Evolutionary conservation across 495 filamentous ascomycete species (phyloP).

Genomic region (Penicillium cinerascens): DNA sequence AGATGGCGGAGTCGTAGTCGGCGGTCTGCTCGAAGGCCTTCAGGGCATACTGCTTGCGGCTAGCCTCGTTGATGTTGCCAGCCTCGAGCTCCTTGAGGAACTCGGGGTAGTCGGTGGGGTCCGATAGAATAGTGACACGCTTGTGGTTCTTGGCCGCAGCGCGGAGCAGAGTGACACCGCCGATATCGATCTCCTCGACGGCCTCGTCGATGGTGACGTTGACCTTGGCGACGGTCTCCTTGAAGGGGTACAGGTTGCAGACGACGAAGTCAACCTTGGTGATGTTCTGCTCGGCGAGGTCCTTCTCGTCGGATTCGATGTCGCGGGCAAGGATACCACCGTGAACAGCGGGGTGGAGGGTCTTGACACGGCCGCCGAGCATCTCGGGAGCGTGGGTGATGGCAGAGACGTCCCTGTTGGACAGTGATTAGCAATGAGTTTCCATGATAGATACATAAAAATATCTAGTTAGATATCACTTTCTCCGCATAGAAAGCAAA

Average conservation of each 20-base stretch:
- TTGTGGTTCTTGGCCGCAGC: constrained; percentile 97
- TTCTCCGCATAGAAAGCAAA: neutral
- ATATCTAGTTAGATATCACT: neutral
- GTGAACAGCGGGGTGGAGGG: constrained; percentile 92
- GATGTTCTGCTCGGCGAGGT: constrained; percentile 95
- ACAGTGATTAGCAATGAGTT: constrained; percentile 8
- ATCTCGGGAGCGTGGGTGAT: constrained; percentile 99
- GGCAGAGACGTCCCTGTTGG: constrained; percentile 82
- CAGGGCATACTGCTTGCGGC: constrained; percentile 81
- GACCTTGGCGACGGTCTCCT: constrained; percentile 93
- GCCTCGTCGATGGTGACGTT: constrained; percentile 95
- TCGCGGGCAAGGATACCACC: constrained; percentile 90
- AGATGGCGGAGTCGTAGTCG: constrained; percentile 91
- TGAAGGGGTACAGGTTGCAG: constrained; percentile 98
- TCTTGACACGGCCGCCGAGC: constrained; percentile 94
- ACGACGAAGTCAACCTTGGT: constrained; percentile 96
- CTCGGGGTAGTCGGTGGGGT: constrained; percentile 87
- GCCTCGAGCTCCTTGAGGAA: constrained; percentile 87
- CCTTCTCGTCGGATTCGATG: constrained; percentile 89
- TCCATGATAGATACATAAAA: neutral
- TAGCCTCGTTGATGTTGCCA: constrained; percentile 78
- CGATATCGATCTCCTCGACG: constrained; percentile 98
- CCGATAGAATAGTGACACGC: constrained; percentile 90
- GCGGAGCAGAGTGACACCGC: constrained; percentile 91
- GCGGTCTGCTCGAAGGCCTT: constrained; percentile 99